phyloP scores from a whole-genome alignment of 805 yeast species.

The Ogataea sp. region DNA sequence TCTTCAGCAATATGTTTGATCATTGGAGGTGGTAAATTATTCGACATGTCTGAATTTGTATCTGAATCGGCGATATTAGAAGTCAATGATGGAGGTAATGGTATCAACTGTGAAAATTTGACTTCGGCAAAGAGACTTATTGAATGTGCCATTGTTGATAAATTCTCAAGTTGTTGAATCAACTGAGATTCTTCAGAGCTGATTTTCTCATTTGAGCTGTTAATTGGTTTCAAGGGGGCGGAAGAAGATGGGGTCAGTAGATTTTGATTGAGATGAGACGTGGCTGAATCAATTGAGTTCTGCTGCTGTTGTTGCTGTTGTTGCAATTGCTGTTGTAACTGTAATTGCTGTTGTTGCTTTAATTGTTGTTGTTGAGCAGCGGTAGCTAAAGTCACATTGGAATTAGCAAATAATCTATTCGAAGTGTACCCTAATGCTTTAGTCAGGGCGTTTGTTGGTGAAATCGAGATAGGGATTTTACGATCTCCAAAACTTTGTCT shows the following conservation, averaged over 20 bases:
- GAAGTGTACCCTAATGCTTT: slow-evolving; percentile 86
- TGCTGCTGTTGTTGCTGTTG: slow-evolving; percentile 22
- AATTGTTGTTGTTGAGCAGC: slow-evolving; percentile 6
- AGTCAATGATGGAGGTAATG: slow-evolving; percentile 48
- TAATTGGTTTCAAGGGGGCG: too few species aligned
- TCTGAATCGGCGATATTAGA: too few species aligned
- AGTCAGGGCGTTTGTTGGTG: slow-evolving; percentile 83
- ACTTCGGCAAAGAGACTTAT: slow-evolving; percentile 85
- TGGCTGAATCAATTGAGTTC: slow-evolving; percentile 10
- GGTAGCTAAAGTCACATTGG: slow-evolving; percentile 3
- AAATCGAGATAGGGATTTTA: slow-evolving; percentile 58
- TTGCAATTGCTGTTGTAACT: slow-evolving; percentile 16
- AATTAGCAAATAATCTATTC: slow-evolving; percentile 67
- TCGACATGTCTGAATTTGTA: slow-evolving; percentile 2
- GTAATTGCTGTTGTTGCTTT: slow-evolving; percentile 8
- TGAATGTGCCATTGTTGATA: slow-evolving; percentile 89
- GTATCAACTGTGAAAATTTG: slow-evolving; percentile 78
- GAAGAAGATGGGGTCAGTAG: slow-evolving; percentile 3
- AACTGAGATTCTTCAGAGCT: slow-evolving; percentile 27
- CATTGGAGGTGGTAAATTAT: slow-evolving; percentile 46
- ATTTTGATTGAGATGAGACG: slow-evolving; percentile 10
- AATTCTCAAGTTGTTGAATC: slow-evolving; percentile 48
- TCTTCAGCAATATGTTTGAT: slow-evolving; percentile 66
- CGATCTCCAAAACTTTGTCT: slow-evolving; percentile 58
- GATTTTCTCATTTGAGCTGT: slow-evolving; percentile 10